Evolutionary conservation across 2,329 filamentous ascomycete genomes (phyloP).

Genomic region (Emergomyces africanus): DNA sequence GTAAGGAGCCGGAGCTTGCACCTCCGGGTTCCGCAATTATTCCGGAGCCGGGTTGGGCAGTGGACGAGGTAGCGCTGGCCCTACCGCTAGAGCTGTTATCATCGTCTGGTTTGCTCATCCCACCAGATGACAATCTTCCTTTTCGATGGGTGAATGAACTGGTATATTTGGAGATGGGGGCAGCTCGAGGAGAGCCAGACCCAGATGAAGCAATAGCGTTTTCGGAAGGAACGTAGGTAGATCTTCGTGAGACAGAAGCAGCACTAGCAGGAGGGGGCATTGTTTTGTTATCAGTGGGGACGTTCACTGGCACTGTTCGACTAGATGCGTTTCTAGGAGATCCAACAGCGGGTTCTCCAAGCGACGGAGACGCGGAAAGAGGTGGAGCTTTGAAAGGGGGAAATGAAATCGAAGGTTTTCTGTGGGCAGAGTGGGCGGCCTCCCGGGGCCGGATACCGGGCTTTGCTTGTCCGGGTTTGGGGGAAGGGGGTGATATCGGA

Average conservation of each 20-base stretch:
- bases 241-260: conserved; percentile 24
- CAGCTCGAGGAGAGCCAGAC: conserved; percentile 66
- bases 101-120: conserved; percentile 45
- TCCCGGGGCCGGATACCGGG: conserved; percentile 41
- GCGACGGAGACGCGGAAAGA: conserved; percentile 73
- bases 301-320: conserved; percentile 24
- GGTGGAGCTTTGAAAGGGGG: conserved; percentile 95
- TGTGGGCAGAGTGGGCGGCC: conserved; percentile 35
- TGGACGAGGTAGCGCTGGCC: conserved; percentile 39
- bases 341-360: conserved; percentile 35
- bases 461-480: conserved; percentile 34
- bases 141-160: conserved; percentile 88
- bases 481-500: conserved; percentile 35
- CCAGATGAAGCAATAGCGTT: conserved; percentile 51
- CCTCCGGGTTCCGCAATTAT: conserved; percentile 58
- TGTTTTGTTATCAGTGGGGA: conserved; percentile 27
- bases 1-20: conserved; percentile 51
- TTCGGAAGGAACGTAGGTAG: conserved; percentile 45
- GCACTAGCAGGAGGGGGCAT: conserved; percentile 28
- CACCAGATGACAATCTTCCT: conserved; percentile 62
- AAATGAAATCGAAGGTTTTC: conserved; percentile 76
- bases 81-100: conserved; percentile 46
- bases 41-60: conserved; percentile 59
- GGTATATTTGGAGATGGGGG: conserved; percentile 70
- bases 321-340: conserved; percentile 38